phyloP scores from a whole-genome alignment of 2,329 filamentous ascomycete species.

The Botrytis fabae region DNA sequence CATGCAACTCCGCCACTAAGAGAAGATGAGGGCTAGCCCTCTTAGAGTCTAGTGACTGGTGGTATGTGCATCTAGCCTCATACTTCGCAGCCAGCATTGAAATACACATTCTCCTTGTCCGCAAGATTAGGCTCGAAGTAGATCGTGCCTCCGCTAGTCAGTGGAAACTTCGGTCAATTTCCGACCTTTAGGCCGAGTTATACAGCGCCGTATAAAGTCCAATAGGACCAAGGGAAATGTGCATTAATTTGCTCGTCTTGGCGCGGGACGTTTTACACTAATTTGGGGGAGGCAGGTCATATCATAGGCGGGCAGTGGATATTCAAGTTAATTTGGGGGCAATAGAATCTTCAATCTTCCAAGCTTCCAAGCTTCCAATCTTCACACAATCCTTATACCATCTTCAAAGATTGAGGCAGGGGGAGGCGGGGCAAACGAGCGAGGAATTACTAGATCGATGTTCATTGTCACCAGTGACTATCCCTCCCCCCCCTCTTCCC shows the following conservation, averaged over 20 bases:
- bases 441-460: not conserved
- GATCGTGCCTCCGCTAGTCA: not conserved
- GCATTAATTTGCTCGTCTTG: constrained; percentile 10
- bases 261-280: not conserved
- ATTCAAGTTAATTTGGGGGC: not conserved
- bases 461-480: too few relatives aligned
- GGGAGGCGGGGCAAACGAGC: too few relatives aligned
- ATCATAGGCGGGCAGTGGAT: not conserved
- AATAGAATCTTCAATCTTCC: constrained; percentile 6
- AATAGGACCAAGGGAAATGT: not conserved
- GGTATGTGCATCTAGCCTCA: not conserved
- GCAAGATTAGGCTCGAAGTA: constrained; percentile 1
- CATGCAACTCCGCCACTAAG: not conserved
- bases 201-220: not conserved
- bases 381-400: not conserved
- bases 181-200: not conserved
- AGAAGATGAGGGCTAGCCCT: not conserved
- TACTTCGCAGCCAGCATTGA: not conserved
- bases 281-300: constrained; percentile 7
- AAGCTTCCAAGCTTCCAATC: not conserved
- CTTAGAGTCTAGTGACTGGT: not conserved
- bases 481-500: too few relatives aligned
- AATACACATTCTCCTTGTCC: not conserved
- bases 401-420: constrained; percentile 7
- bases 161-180: constrained; percentile 7